phyloP scores from a whole-genome alignment of 257 asterid species.

The Catharanthus roseus region DNA sequence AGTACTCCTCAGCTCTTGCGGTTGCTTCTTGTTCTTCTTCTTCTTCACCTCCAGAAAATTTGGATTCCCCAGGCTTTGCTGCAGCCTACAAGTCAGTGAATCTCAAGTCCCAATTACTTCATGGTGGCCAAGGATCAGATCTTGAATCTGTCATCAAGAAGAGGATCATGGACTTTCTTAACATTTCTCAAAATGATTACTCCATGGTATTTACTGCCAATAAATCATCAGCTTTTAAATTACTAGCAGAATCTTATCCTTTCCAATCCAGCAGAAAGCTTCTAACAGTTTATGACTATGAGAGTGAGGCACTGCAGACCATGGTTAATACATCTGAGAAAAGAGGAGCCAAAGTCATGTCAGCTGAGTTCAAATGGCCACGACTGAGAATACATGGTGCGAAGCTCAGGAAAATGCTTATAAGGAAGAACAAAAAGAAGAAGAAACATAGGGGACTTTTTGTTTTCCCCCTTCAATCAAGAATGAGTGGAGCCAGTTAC shows the following conservation, averaged over 20 bases:
- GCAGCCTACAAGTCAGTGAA: constrained; percentile 52
- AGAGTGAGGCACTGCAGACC: constrained; percentile 69
- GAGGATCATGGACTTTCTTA: constrained; percentile 68
- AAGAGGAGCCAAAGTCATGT: constrained; percentile 56
- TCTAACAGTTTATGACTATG: constrained; percentile 71
- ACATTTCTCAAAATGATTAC: constrained; percentile 56
- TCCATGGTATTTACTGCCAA: constrained; percentile 77
- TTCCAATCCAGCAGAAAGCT: constrained; percentile 51
- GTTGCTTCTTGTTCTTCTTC: constrained; percentile 28
- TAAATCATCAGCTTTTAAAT: constrained; percentile 74
- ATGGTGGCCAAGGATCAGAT: constrained; percentile 54
- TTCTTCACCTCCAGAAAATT: constrained; percentile 20
- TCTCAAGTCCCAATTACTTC: constrained; percentile 62
- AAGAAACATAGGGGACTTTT: constrained; percentile 53
- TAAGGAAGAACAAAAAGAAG: constrained; percentile 40
- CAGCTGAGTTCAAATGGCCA: constrained; percentile 94
- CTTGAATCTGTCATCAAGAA: constrained; percentile 59
- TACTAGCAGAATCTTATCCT: constrained; percentile 82
- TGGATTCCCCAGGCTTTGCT: constrained; percentile 46
- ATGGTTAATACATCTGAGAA: constrained; percentile 53
- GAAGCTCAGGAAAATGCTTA: constrained; percentile 47
- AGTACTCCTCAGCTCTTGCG: constrained; percentile 16
- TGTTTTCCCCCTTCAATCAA: constrained; percentile 88
- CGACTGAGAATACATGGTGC: constrained; percentile 55
- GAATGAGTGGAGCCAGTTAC: constrained; percentile 69